Base-by-base conservation (phyloP, 108 stramenopile species). In the Asterionellopsis glacialis region DNA sequence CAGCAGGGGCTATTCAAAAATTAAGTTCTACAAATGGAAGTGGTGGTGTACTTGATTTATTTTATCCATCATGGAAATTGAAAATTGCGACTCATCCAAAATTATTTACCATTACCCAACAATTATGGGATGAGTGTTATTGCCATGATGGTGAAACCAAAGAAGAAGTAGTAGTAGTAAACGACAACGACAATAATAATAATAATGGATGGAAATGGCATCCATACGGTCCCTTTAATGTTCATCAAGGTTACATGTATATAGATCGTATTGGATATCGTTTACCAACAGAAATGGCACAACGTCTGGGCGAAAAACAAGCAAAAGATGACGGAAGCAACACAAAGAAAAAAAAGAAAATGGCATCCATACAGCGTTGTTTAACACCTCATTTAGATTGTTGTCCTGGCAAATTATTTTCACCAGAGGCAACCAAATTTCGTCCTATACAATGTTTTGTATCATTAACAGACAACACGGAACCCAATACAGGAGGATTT, bases 321-420 rank as follows among this genome's bases (percentile, higher is more conserved):
- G 45, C 24, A 33, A 33, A 2, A 33, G 11, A 11, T 3, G 41
- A 51, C 40, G 27, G 39, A 12, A 42, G 5, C 12, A 10, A 57
- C 14, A 38, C 12, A n/a, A 80, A 81, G 45, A 88, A 79, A 64
- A 63, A 64, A 24, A 74, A 63, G 41, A 82, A 73, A 51, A 44
- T 60, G 0, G 58, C 68, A 15, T 59, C 84, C 9, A 62, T 97
- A 27, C 96, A 97, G 65, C 57, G 96, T 61, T 86, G 87, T 16
- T 82, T 97, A 53, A 95, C 94, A 18, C 96, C 96, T 23, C 96
- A 97, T 74, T 82, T 97, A 59, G 96, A 97, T 60, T 94, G 91
- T 55, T 97, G 93, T 67, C 96, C 96, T 10, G 76, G 90, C 57
- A 74, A 67, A 10, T 81, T 88, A 54, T 57, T 84, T 47, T 41